phyloP scores from a whole-genome alignment of 208 protist genomes.

The Wallacemonas sp. region DNA sequence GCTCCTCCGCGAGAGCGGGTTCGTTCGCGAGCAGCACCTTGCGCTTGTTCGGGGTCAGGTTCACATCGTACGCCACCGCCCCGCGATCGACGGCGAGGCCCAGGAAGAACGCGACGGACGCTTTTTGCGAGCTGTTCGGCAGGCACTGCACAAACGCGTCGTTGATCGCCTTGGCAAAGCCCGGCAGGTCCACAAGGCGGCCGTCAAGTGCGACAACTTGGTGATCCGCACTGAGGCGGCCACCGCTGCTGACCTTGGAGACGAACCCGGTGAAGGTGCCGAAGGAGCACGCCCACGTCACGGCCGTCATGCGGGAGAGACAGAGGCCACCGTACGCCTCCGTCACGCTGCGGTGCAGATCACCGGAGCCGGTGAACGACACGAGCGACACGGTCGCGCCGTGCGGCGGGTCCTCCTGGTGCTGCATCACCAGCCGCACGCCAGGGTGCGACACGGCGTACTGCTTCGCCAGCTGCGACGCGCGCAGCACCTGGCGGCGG shows the following conservation, averaged over 20 bases:
- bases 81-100: conserved; percentile 23
- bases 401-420: conserved; percentile 39
- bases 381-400: conserved; percentile 60
- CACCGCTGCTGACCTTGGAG: conserved; percentile 51
- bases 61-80: conserved; percentile 72
- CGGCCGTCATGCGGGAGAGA: conserved; percentile 48
- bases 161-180: conserved; percentile 64
- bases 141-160: conserved; percentile 74
- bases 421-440: conserved; percentile 62
- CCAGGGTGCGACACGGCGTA: conserved; percentile 86
- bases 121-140: conserved; percentile 69
- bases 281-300: conserved; percentile 63
- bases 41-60: conserved; percentile 78
- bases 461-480: conserved; percentile 68
- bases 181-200: conserved; percentile 79
- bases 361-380: conserved; percentile 68
- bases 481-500: conserved; percentile 60
- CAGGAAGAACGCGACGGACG: conserved; percentile 75
- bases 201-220: conserved; percentile 82
- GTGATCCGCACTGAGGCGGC: conserved; percentile 57
- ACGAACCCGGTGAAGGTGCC: conserved; percentile 63
- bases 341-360: conserved; percentile 56
- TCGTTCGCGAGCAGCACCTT: conserved; percentile 62
- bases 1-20: conserved; percentile 37
- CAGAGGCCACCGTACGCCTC: conserved; percentile 84